Evolutionary conservation across 352 stramenopile genomes (phyloP), one percentile per base, ranked within the genome.

Genomic region (Phytopythium oedochilum): DNA sequence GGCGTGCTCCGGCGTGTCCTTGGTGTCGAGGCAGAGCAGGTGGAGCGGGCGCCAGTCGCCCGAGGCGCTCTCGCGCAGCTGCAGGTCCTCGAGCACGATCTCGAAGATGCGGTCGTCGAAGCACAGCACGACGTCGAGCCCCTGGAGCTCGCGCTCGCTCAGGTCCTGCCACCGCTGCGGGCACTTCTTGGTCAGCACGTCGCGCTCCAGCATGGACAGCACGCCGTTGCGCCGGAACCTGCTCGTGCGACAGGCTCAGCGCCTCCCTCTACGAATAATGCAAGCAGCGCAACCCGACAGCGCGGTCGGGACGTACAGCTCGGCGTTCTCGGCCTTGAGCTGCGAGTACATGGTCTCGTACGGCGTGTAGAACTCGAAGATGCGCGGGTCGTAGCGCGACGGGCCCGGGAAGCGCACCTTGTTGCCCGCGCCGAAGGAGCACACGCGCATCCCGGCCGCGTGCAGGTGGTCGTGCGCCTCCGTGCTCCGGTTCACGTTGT

Each of bases 401-500:
- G 51, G 63, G 0, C 79, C 74, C 0, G 86, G 84, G 29, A 94
- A 81, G 31, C 64, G 73, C 47, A 95, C 85, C 40, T 61, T 60
- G 15, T 63, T 66, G 0, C 82, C 83, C 1, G 78, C 77, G 25
- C 86, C 86, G 53, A 85, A 94, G 14, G 80, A 92, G 51, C 73
- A 76, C 18, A 91, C 86, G 44, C 80, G 67, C 32, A 94, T 46
- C 0, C 85, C 84, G 9, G 71, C 77, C 6, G 66, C 53, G 14
- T 68, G 60, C 46, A 95, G 59, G 34, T 64, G 61, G 29, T 69
- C 74, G 59, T 95, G 84, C 31, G 85, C 86, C 28, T 83, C 84
- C 28, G 85, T 78, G 61, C 83, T 94, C 39, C 84, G 75, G 56
- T 95, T 95, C 34, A 95, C 85, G 61, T 95, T 95, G 70, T 91